These are phyloP conservation scores for Zasmidium citrigriseum DNA, from an alignment of 2,329 filamentous ascomycete species.

Conservation along the genomic window DNA sequence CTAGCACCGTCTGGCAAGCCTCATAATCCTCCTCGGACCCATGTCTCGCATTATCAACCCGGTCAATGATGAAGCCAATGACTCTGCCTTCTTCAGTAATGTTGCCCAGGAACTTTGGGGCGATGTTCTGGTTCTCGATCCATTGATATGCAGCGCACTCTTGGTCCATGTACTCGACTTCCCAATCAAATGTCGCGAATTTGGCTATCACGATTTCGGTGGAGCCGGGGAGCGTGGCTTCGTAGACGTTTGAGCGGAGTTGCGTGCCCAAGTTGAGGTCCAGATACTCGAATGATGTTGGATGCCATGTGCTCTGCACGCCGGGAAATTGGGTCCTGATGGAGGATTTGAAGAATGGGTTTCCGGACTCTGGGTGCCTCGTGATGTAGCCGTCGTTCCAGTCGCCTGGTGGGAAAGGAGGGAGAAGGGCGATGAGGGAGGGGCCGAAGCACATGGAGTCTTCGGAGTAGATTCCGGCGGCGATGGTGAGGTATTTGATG, in stretches of 20 bases:
- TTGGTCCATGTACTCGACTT: constrained; percentile 39
- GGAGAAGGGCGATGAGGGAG: constrained; percentile 32
- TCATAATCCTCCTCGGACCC: constrained; percentile 30
- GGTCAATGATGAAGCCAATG: constrained; percentile 43
- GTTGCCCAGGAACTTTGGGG: constrained; percentile 43
- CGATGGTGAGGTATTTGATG: constrained; percentile 47
- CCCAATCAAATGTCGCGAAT: constrained; percentile 42
- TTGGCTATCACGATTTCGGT: constrained; percentile 35
- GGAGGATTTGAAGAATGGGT: constrained; percentile 17
- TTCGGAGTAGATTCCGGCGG: constrained; percentile 34
- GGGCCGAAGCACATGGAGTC: constrained; percentile 31
- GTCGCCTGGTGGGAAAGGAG: constrained; percentile 41
- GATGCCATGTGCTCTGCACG: constrained; percentile 35
- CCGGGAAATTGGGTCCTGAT: background rate
- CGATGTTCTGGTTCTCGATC: constrained; percentile 38
- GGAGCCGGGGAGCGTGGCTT: constrained; percentile 12
- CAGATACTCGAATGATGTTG: constrained; percentile 37
- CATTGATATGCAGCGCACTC: constrained; percentile 42
- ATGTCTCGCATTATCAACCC: constrained; percentile 28
- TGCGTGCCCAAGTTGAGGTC: constrained; percentile 28
- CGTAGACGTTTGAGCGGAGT: constrained; percentile 22
- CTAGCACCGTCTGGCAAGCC: constrained; percentile 30
- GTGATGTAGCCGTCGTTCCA: constrained; percentile 45
- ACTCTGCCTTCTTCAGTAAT: constrained; percentile 41
- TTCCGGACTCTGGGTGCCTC: constrained; percentile 26